Percentiles rank a stretch among this genome's conserved stretches.
Conservation (phyloP, 345 rosid species). For the Melaleuca quinquenervia region DNA sequence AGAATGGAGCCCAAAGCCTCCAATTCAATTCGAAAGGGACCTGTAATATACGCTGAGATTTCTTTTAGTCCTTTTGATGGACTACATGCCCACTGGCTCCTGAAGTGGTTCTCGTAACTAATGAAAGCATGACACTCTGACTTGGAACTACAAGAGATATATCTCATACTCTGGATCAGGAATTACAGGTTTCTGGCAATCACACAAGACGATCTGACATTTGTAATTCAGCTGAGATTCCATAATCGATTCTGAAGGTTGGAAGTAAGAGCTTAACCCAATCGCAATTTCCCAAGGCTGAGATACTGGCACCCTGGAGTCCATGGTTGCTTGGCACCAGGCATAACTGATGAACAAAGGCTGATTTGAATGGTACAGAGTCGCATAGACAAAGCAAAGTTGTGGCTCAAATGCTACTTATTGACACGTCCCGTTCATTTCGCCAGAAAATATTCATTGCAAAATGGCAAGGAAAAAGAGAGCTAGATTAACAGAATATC, state of each 20-base stretch:
- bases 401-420: neutral
- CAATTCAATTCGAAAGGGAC: neutral
- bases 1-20: neutral
- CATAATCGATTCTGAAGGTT: neutral
- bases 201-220: neutral
- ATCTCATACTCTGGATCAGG: neutral
- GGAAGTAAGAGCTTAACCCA: neutral
- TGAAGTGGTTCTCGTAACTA: neutral
- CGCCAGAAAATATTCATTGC: neutral
- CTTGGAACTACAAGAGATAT: neutral
- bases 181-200: neutral
- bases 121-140: neutral
- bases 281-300: neutral
- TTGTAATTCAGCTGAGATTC: neutral
- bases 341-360: neutral
- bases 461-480: neutral
- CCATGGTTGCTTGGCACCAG: neutral
- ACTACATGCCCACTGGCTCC: neutral
- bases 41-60: neutral
- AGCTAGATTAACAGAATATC: neutral
- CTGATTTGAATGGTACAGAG: neutral
- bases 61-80: neutral
- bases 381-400: neutral
- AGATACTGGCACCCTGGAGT: neutral
- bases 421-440: neutral